Evolutionary conservation across 257 asterid species (phyloP).

Genomic region (Ligustrum vulgare): DNA sequence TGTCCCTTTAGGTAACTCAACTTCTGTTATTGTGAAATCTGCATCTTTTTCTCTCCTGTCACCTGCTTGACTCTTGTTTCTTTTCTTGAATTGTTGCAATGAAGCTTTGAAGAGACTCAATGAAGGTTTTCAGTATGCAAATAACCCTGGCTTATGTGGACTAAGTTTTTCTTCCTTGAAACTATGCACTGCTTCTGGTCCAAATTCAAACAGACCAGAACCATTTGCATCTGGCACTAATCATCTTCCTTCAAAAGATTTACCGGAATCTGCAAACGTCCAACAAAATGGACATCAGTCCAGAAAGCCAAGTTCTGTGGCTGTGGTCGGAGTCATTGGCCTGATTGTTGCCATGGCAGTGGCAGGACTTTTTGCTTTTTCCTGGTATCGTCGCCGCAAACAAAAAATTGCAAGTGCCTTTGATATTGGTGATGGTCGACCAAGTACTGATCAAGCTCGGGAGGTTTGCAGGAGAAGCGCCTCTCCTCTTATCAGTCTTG

Average conservation of each 20-base stretch:
- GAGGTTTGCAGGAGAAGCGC: conserved; percentile 66
- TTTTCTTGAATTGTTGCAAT: conserved; percentile 25
- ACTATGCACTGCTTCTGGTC: conserved; percentile 49
- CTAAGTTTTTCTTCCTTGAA: conserved; percentile 46
- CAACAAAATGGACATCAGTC: conserved; percentile 36
- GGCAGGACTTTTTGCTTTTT: conserved; percentile 54
- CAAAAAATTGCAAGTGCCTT: conserved; percentile 71
- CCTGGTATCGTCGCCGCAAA: conserved; percentile 72
- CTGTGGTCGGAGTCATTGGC: conserved; percentile 46
- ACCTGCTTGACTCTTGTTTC: background rate
- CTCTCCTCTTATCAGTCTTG: conserved; percentile 83
- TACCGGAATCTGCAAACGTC: conserved; percentile 84
- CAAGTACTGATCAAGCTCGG: conserved; percentile 63
- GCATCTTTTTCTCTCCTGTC: background rate
- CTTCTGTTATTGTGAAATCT: background rate
- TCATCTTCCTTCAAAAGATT: conserved; percentile 60
- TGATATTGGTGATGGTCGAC: conserved; percentile 58
- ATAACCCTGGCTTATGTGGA: conserved; percentile 81
- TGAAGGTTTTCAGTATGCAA: conserved; percentile 77
- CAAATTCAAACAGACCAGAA: conserved; percentile 53
- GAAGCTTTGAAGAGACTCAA: conserved; percentile 78
- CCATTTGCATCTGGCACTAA: conserved; percentile 59
- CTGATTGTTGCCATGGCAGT: conserved; percentile 39
- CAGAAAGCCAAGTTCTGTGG: conserved; percentile 47
- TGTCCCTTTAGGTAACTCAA: conserved; percentile 72